Evolutionary conservation across 257 asterid genomes (phyloP), one percentile per base, ranked within the genome.

Genomic region (Lycium ferocissimum): DNA sequence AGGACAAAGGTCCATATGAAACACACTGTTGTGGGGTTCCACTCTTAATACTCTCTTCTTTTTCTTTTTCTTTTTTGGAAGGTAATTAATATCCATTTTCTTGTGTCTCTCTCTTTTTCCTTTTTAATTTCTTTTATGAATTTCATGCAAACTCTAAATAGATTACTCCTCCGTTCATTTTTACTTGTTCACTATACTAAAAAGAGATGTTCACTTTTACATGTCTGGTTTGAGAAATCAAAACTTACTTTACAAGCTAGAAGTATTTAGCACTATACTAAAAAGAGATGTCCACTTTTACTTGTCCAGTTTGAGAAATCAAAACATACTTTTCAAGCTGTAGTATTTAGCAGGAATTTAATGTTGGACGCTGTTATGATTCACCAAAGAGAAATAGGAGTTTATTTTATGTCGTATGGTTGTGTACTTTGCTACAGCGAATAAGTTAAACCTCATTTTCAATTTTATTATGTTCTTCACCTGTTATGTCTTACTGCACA

Each of bases 291-390:
- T 26, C 33, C 1, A 26, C 33, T 26, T 26, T 26, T 26, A 26
- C 33, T 26, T 26, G 33, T 26, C 33, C 33, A 26, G 33, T 26
- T 26, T 26, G 33, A 26, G 33, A 26, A 26, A 26, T 26, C 33
- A 26, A 26, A 26, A 26, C 33, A 26, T 26, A 26, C 33, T 26
- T 26, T 26, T 26, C 33, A 26, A 26, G 33, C 33, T 26, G 33
- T 26, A 26, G 33, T 26, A 26, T 26, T 26, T 26, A 26, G 33
- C 33, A 26, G 33, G 33, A 26, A 26, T 66, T n/a, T 65, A 26
- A 26, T 65, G 80, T 72, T 58, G 80, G 80, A 45, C 80, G n/a
- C 22, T 72, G 37, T 43, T 45, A 72, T 72, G 37, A 72, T 72
- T 72, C 58, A 43, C 26, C 0, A 72, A 72, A 72, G 2, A 72